Conservation (phyloP, 1,284 basidiomycete genomes). For the Ganoderma boninense region DNA sequence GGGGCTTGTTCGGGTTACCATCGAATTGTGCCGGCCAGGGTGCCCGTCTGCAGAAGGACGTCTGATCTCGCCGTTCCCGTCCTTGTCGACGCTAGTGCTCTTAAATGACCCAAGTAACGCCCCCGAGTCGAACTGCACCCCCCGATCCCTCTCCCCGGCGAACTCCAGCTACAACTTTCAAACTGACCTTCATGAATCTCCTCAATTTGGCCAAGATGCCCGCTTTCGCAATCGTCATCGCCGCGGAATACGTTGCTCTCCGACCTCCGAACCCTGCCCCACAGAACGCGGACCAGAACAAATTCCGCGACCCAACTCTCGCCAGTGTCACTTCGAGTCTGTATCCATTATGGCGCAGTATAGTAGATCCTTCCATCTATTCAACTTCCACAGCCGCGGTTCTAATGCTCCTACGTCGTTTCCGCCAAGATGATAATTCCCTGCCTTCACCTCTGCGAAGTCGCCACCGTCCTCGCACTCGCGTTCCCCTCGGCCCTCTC, state of each 20-base stretch:
- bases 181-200: not conserved
- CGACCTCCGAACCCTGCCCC: not conserved
- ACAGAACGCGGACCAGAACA: not conserved
- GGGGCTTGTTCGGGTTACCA: too few relatives aligned
- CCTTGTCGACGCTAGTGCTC: too few relatives aligned
- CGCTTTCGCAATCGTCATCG: not conserved
- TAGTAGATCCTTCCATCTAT: not conserved
- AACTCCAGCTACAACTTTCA: not conserved
- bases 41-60: too few relatives aligned
- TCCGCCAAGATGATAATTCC: not conserved
- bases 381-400: too few relatives aligned
- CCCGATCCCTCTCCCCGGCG: too few relatives aligned
- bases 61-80: too few relatives aligned
- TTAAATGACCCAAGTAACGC: too few relatives aligned
- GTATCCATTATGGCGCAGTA: not conserved
- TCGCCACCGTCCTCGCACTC: constrained; percentile 10
- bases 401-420: not conserved
- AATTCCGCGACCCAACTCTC: not conserved
- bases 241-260: not conserved
- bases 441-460: constrained; percentile 7
- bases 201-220: not conserved
- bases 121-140: too few relatives aligned
- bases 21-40: too few relatives aligned
- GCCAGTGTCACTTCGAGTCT: not conserved
- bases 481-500: constrained; percentile 5